Conservation (phyloP, 305 asterid species). For the Solanum hybrid region DNA sequence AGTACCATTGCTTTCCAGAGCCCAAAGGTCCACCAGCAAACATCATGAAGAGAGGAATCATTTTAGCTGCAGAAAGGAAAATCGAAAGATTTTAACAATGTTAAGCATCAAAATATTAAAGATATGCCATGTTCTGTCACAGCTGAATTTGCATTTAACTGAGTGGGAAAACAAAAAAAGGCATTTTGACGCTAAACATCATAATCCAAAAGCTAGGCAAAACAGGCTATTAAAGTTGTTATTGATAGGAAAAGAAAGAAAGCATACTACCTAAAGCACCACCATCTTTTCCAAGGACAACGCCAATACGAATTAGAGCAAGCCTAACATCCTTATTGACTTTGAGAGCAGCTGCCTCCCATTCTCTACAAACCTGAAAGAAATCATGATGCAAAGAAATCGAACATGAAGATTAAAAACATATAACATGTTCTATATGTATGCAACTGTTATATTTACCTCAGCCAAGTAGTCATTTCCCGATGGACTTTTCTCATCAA, state of each 20-base stretch:
- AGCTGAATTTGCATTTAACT: neutral
- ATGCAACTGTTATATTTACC: constrained; percentile 28
- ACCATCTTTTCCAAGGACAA: constrained; percentile 94
- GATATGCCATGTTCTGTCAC: neutral
- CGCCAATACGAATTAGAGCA: constrained; percentile 71
- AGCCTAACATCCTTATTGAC: constrained; percentile 70
- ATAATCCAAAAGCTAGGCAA: neutral
- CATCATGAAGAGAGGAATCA: constrained; percentile 84
- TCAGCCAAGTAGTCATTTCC: constrained; percentile 88
- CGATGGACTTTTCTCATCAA: constrained; percentile 84
- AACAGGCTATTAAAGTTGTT: neutral
- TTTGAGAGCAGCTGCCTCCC: constrained; percentile 79
- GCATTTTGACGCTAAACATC: neutral
- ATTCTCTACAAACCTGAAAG: constrained; percentile 87
- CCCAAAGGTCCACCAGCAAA: constrained; percentile 97
- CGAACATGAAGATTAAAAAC: neutral
- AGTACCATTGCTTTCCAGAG: constrained; percentile 85
- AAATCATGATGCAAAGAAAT: neutral
- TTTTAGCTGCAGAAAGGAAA: constrained; percentile 53
- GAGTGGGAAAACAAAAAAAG: neutral
- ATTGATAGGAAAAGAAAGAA: neutral
- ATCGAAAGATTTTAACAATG: neutral
- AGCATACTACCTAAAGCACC: constrained; percentile 88
- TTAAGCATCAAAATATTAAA: neutral
- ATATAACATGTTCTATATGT: neutral